Evolutionary conservation across 441 rosid genomes (phyloP).

Genomic region (Dalechampia spathulata): DNA sequence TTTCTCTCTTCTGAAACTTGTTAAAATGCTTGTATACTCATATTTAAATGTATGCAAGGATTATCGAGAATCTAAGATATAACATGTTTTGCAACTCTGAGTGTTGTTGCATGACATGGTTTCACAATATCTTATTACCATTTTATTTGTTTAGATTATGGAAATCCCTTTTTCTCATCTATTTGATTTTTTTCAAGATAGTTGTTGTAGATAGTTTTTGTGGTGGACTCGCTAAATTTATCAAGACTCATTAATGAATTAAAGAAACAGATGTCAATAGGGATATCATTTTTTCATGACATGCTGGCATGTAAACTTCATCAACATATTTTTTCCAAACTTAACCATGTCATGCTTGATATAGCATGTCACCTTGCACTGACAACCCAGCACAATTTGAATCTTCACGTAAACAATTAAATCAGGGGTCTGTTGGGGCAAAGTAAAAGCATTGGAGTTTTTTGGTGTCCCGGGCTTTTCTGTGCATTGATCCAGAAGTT

Average conservation of each 20-base stretch:
- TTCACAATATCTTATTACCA: conserved; percentile 1
- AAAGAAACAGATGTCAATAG: no score
- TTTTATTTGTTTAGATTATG: neutral
- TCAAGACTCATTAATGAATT: no score
- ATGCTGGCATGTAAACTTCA: neutral
- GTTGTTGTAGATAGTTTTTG: neutral
- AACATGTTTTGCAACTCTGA: neutral
- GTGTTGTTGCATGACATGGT: neutral
- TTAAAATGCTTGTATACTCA: neutral
- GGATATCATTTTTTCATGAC: neutral
- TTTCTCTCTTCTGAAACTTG: neutral
- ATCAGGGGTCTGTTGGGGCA: neutral
- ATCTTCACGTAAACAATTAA: neutral
- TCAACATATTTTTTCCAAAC: neutral
- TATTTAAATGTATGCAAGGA: neutral
- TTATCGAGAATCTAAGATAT: neutral
- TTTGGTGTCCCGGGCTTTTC: no score
- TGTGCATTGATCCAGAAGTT: no score
- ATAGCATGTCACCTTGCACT: neutral
- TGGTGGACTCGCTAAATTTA: no score
- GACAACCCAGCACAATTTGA: neutral
- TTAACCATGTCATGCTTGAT: neutral
- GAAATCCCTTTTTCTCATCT: neutral
- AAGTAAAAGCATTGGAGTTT: no score
- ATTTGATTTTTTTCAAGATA: neutral